Base-by-base conservation (phyloP, 2,329 filamentous ascomycete species). In the Fusarium poae region DNA sequence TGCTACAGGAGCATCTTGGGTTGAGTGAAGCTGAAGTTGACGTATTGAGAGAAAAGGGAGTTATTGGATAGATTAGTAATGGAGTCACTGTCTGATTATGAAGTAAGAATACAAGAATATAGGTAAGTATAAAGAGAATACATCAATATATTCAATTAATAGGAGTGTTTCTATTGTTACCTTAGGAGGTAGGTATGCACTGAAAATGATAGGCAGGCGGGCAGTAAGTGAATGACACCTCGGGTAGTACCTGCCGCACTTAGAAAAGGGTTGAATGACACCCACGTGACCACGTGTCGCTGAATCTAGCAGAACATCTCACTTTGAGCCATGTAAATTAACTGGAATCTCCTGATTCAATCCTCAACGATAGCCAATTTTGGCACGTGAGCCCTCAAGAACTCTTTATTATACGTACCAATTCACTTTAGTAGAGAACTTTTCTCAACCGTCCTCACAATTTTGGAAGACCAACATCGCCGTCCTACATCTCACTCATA, bases 1-100 rank as follows among this genome's bases (percentile, higher is more conserved):
- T 97, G 7, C 79, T 97, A 60, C 77, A 79, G 21, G 85, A 86
- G 25, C 76, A 93, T 23, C 79, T 96, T 20, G 88, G 89, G 0
- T 82, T 92, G 70, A 83, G 80, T 18, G 79, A 83, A 46, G 79
- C 78, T 1, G 85, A 91, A 50, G 91, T 97, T 56, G 77, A 83
- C 40, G 80, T 78, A 12, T 78, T 97, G 68, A 92, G 85, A 74
- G 80, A 83, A 32, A 85, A 88, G 50, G 93, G 93, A 0, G 88
- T 93, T 3, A 82, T 97, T 15, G 79, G 83, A 46, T 88, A 82
- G 65, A 82, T 59, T 12, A 20, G 6, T 9, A 43, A 52, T 37
- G 54, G 5, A 34, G 11, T 32, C 15, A 13, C 20, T 48, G 12
- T n/a, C n/a, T 8, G 27, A 8, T 27, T 37, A n/a, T 10, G 8